Base-by-base conservation (phyloP, 1,139 yeast genomes). In the Pichia sp. region DNA sequence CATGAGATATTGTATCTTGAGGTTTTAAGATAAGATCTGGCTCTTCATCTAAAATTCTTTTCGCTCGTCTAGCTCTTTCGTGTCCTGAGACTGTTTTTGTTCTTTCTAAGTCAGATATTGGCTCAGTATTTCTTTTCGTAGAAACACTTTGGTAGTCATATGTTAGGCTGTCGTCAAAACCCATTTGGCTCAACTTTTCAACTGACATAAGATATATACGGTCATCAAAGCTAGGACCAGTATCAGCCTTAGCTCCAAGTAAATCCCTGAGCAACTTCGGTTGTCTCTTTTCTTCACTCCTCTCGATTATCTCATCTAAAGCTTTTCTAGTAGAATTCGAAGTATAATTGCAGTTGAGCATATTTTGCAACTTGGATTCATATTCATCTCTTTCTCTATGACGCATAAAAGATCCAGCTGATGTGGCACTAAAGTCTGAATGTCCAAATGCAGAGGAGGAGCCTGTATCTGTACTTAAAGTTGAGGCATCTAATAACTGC, bases 331-430 rank as follows among this genome's bases (percentile, higher is more conserved):
- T 66, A 26, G 59, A 59, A 30, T 58, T 61, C 28, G 60, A 63
- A 13, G 68, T 39, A 6, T 59, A 61, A 10, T 51, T 58, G 39
- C 55, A 58, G 44, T 65, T 64, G 55, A 49, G 70, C 45, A 74
- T 59, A 23, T 16, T 73, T 73, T 55, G 82, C 82, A 64, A 71
- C 42, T 50, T 57, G 12, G 40, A 8, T 5, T 48, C 51, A 22
- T 43, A 51, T 18, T 51, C 45, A 25, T 64, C 64, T 62, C 80
- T 83, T 64, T 64, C 64, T 62, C 80, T 83, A 64, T 88, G 93
- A 62, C 95, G 78, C 50, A 83, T 80, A 56, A 83, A 82, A 12
- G 95, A 87, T 0, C 95, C 96, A 2, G 96, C 96, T 61, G 95
- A 85, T 0, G 96, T 87, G 4, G 96, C 96, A 70, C 95, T 85